Conservation (phyloP, 2,329 filamentous ascomycete genomes). For the Metarhizium rileyi region DNA sequence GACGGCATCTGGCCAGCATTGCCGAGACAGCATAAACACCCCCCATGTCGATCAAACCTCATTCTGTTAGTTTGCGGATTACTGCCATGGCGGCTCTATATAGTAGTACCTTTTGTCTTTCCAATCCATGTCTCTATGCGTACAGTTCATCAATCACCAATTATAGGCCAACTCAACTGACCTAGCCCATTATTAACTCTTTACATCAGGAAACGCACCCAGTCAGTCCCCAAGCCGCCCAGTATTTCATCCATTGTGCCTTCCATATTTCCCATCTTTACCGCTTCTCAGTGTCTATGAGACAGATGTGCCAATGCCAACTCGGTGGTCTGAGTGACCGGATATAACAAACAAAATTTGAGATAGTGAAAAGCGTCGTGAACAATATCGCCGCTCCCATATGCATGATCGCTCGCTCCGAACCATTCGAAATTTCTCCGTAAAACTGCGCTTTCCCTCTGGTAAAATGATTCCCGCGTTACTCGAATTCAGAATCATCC, state of each 20-base stretch:
- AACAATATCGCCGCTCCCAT: constrained; percentile 1
- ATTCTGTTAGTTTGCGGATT: background rate
- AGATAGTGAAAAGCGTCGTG: constrained; percentile 1
- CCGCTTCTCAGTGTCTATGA: background rate
- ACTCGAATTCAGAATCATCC: background rate
- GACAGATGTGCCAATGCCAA: background rate
- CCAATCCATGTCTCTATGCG: constrained; percentile 1
- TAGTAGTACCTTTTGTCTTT: constrained; percentile 1
- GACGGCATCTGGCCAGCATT: too few species aligned
- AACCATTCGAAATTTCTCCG: constrained; percentile 1
- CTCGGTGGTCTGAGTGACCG: constrained; percentile 1
- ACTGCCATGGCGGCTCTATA: constrained; percentile 1
- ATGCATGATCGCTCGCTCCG: constrained; percentile 7
- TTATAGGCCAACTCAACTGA: background rate
- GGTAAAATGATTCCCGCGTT: background rate
- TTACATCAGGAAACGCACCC: background rate
- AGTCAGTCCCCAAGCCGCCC: background rate
- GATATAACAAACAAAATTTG: constrained; percentile 5
- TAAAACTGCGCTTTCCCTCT: background rate
- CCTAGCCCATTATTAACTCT: background rate
- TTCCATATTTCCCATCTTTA: background rate
- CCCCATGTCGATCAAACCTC: background rate
- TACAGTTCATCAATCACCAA: background rate
- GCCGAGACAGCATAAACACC: too few species aligned
- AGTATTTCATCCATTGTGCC: background rate